phyloP scores from a whole-genome alignment of 108 stramenopile species.

The Schizochytrium sp. region DNA sequence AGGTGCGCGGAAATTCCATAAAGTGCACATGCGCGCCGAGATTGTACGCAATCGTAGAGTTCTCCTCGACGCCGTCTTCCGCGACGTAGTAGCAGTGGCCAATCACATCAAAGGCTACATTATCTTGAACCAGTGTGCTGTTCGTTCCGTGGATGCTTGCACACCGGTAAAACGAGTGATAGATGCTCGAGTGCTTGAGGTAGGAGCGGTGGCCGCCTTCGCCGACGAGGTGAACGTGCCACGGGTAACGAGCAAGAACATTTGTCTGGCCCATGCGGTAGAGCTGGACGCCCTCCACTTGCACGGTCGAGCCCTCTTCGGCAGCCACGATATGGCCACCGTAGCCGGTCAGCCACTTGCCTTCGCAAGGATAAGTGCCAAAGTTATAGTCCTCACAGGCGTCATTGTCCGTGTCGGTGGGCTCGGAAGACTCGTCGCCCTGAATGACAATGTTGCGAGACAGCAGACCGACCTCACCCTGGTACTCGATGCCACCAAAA shows the following conservation, averaged over 20 bases:
- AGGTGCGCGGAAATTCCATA: constrained; percentile 16
- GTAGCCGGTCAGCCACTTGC: constrained; percentile 26
- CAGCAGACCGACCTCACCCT: constrained; percentile 50
- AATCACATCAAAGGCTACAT: constrained; percentile 45
- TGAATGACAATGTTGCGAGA: constrained; percentile 45
- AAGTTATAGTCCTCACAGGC: background rate
- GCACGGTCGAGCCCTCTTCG: no score
- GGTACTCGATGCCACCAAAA: constrained; percentile 36
- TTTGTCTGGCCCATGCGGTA: constrained; percentile 56
- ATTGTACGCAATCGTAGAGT: constrained; percentile 42
- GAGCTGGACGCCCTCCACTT: background rate
- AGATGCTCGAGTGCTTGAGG: constrained; percentile 38
- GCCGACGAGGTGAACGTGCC: constrained; percentile 44
- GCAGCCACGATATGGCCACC: no score
- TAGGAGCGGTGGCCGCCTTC: constrained; percentile 37
- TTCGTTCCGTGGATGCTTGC: constrained; percentile 45
- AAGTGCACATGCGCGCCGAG: constrained; percentile 49
- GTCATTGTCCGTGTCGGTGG: background rate
- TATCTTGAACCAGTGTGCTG: constrained; percentile 23
- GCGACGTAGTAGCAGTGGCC: constrained; percentile 47
- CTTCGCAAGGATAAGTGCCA: background rate
- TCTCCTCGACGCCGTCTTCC: constrained; percentile 52
- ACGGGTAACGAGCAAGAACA: constrained; percentile 44
- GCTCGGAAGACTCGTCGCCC: constrained; percentile 23
- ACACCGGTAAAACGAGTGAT: constrained; percentile 45